phyloP scores from a whole-genome alignment of 2,329 filamentous ascomycete species.

The Plenodomus tracheiphilus region DNA sequence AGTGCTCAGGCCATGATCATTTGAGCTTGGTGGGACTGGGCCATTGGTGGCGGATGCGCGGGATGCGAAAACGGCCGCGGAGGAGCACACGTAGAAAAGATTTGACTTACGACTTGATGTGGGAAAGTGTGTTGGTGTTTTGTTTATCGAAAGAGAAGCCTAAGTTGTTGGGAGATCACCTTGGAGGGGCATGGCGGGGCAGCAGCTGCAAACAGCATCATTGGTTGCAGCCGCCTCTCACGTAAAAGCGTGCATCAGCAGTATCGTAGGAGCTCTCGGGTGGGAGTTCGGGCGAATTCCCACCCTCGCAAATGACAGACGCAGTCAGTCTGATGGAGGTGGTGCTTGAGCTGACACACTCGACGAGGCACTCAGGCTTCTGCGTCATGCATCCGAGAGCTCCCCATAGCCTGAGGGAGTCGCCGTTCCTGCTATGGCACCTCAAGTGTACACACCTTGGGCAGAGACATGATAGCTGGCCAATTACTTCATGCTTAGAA shows the following conservation, averaged over 20 bases:
- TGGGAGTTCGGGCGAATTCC: conserved; percentile 1
- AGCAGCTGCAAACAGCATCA: not conserved
- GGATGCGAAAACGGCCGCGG: conserved; percentile 41
- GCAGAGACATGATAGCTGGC: too few relatives aligned
- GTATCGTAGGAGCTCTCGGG: conserved; percentile 25
- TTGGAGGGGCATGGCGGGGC: conserved; percentile 17
- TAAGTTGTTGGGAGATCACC: not conserved
- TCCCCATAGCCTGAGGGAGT: not conserved
- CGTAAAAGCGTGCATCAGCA: conserved; percentile 27
- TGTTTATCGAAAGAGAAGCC: conserved; percentile 14
- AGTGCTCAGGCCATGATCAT: conserved; percentile 22
- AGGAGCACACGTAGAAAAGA: conserved; percentile 27
- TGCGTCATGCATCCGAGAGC: not conserved
- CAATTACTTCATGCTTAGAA: too few relatives aligned
- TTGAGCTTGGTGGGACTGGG: conserved; percentile 20
- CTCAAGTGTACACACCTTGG: too few relatives aligned
- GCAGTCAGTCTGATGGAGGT: not conserved
- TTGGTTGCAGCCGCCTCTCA: conserved; percentile 10
- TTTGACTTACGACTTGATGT: conserved; percentile 40
- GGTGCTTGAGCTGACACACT: not conserved
- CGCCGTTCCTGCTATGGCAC: too few relatives aligned
- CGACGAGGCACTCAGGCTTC: not conserved
- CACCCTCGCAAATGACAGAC: conserved; percentile 4
- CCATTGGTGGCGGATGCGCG: conserved; percentile 26
- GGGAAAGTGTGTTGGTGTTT: conserved; percentile 28